These are phyloP conservation scores for Polyporus tsugae DNA, from an alignment of 1,284 basidiomycete species.

Conservation along the genomic window DNA sequence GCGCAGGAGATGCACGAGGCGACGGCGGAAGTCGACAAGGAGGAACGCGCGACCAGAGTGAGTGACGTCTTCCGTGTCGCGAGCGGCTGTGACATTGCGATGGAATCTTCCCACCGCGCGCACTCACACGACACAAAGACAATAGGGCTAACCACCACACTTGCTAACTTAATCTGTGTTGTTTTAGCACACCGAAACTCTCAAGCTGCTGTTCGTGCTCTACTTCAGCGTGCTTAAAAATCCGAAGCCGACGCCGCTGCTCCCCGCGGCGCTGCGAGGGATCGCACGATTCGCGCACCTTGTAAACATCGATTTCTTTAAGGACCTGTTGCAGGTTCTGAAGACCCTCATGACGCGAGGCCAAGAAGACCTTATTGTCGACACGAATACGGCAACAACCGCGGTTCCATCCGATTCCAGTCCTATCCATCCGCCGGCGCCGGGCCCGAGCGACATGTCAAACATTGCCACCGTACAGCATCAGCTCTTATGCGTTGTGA, in stretches of 20 bases:
- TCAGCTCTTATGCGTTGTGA: conserved; percentile 89
- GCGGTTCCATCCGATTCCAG: conserved; percentile 1
- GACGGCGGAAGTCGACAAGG: conserved; percentile 92
- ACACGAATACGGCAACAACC: conserved; percentile 41
- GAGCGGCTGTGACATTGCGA: conserved; percentile 16
- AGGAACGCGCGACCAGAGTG: conserved; percentile 87
- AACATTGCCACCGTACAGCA: conserved; percentile 55
- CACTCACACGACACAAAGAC: conserved; percentile 20
- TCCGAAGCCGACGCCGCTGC: conserved; percentile 80
- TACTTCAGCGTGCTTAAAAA: conserved; percentile 98
- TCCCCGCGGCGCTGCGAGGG: conserved; percentile 91
- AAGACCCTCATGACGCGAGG: conserved; percentile 77
- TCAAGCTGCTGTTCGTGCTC: conserved; percentile 97
- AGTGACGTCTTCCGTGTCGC: conserved; percentile 34
- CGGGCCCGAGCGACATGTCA: conserved; percentile 48
- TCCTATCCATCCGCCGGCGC: conserved; percentile 15
- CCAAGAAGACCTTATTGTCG: conserved; percentile 32
- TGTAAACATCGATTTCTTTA: conserved; percentile 99
- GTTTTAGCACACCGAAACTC: conserved; percentile 92
- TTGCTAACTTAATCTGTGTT: conserved; percentile 12
- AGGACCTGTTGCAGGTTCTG: conserved; percentile 90
- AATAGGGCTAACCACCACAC: conserved; percentile 22
- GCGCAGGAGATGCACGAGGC: conserved; percentile 93
- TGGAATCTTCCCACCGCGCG: conserved; percentile 27
- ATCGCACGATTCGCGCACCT: conserved; percentile 95